These are phyloP conservation scores for Clavispora phyllophila DNA, from an alignment of 805 yeast species.

Conservation along the genomic window DNA sequence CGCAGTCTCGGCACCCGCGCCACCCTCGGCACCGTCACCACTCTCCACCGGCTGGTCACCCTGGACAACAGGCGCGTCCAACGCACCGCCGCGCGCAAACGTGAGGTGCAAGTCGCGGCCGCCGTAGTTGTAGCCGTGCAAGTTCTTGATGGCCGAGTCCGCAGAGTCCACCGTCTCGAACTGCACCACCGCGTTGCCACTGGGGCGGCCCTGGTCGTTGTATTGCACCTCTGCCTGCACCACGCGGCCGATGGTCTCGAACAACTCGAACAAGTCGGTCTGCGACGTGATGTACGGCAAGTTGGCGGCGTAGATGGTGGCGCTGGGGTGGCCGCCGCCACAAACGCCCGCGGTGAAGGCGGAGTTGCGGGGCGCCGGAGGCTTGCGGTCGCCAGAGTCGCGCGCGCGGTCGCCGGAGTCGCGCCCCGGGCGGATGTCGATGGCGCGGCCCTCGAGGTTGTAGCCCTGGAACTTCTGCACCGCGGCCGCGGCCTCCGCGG, in stretches of 20 bases:
- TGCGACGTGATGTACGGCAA: constrained; percentile 87
- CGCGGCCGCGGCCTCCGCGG: constrained; percentile 69
- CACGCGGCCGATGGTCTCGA: constrained; percentile 78
- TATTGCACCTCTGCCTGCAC: constrained; percentile 70
- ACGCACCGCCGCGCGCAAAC: constrained; percentile 44
- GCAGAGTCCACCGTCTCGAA: constrained; percentile 66
- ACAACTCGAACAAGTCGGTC: constrained; percentile 77
- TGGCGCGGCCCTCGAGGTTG: constrained; percentile 66
- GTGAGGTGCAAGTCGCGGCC: constrained; percentile 66
- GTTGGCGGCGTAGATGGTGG: constrained; percentile 61
- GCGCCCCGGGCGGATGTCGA: constrained; percentile 76
- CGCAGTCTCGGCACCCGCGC: constrained; percentile 1
- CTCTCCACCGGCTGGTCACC: too few species aligned
- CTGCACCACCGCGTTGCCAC: constrained; percentile 83
- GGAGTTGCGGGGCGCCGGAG: constrained; percentile 31
- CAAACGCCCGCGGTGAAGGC: constrained; percentile 63
- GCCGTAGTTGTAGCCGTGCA: constrained; percentile 81
- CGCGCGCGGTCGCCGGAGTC: constrained; percentile 11
- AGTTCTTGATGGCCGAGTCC: constrained; percentile 64
- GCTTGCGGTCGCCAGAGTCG: constrained; percentile 1
- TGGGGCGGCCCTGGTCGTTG: constrained; percentile 54
- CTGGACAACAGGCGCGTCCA: neutral
- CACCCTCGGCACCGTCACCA: too few species aligned
- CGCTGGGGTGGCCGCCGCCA: constrained; percentile 51
- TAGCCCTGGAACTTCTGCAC: constrained; percentile 64